Base-by-base conservation (phyloP, 768 basidiomycete genomes). In the Auricularia heimuer region DNA sequence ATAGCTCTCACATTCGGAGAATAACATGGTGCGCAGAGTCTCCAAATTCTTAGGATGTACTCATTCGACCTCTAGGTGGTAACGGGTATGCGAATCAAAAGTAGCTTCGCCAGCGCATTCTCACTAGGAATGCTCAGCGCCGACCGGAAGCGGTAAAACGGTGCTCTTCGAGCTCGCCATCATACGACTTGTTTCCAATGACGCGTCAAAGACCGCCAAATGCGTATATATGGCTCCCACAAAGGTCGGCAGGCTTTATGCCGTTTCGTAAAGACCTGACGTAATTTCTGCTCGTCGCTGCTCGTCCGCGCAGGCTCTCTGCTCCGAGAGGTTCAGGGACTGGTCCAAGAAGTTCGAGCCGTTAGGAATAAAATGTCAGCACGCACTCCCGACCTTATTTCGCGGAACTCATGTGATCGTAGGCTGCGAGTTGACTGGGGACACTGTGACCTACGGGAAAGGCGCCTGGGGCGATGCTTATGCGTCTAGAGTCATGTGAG, bases 81-180 rank as follows among this genome's bases (percentile, higher is more conserved):
- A 58, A 89, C 88, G 70, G 89, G 86, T 90, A 74, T 36, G 70
- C 56, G 18, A 44, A 6, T 18, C 35, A 67, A 67, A 42, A 14
- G 39, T 42, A 29, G 45, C 71, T 61, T 62, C 29, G 2, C 29
- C 29, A 29, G 29, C 29, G 60, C 61, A 62, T 62, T 6, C 54
- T 62, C 16, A 56, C 45, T n/a, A 35, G 14, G 60, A 1, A 8
- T 24, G 34, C 62, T 11, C 71, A 93, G 95, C 96, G 2, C 97
- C 97, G 0, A 98, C 97, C 14, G 94, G 95, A 35, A 92, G 92
- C 62, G 97, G 97, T 35, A 98, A 98, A 75, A 99, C 97, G 0
- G 92, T 90, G 8, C 76, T 98, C 35, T 99, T 98, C 69, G 97
- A 99, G 72, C 77, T 99, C 14, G 85, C 90, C 2, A 90, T 98